Evolutionary conservation across 305 asterid genomes (phyloP).

Genomic region (Fraxinus sp.): DNA sequence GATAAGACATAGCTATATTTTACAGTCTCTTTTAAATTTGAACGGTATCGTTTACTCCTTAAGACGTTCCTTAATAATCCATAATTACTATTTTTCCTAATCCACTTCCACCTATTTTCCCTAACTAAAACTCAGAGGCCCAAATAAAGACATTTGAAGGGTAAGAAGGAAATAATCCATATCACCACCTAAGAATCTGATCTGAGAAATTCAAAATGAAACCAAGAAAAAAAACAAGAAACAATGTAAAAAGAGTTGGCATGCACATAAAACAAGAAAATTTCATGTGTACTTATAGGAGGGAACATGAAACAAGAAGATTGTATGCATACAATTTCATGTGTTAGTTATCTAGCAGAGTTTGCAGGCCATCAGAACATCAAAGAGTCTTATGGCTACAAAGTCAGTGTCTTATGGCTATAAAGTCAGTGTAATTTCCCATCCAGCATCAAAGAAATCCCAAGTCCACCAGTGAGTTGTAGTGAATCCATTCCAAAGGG

Average conservation of each 20-base stretch:
- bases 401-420: not conserved
- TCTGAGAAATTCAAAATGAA: not conserved
- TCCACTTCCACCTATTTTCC: not conserved
- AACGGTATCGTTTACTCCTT: not conserved
- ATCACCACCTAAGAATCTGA: not conserved
- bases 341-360: not conserved
- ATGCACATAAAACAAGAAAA: not conserved
- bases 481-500: not conserved
- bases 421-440: not conserved
- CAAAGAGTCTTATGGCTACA: not conserved
- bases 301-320: not conserved
- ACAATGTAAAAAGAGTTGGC: not conserved
- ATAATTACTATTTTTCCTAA: not conserved
- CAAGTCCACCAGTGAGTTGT: not conserved
- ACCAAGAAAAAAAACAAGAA: not conserved
- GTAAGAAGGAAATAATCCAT: not conserved
- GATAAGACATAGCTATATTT: not conserved
- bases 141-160: not conserved
- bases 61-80: not conserved
- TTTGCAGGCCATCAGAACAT: not conserved
- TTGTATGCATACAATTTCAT: not conserved
- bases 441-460: not conserved
- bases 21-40: not conserved
- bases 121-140: not conserved
- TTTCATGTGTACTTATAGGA: not conserved